phyloP scores from a whole-genome alignment of 371 early-diverging fungal species.

The Lichtheimia ramosa region DNA sequence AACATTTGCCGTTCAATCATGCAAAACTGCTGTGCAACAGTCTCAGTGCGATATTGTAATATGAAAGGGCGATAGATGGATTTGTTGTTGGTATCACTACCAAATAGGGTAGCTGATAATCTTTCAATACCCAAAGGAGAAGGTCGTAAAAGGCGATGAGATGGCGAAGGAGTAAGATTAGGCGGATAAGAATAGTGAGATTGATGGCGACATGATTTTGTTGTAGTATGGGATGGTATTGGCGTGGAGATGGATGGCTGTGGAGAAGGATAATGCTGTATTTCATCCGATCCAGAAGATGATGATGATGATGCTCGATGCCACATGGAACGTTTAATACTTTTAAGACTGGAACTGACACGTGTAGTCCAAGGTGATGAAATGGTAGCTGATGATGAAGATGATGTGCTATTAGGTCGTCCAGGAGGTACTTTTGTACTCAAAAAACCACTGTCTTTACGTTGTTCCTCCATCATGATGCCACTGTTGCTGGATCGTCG shows the following conservation, averaged over 20 bases:
- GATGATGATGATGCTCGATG: not conserved
- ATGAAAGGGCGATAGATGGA: slow-evolving; percentile 34
- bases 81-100: not conserved
- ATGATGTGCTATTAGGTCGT: not conserved
- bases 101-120: not conserved
- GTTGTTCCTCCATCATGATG: not conserved
- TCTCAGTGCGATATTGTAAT: slow-evolving; percentile 38
- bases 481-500: not conserved
- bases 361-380: slow-evolving; percentile 31
- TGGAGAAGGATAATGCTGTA: too few relatives aligned
- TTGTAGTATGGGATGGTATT: not conserved
- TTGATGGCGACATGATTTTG: not conserved
- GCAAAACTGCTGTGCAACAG: slow-evolving; percentile 53
- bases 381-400: not conserved
- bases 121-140: not conserved
- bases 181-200: not conserved
- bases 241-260: too few relatives aligned
- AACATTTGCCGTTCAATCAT: slow-evolving; percentile 54
- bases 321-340: slow-evolving; percentile 28
- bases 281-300: not conserved
- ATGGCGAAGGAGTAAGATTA: not conserved
- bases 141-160: not conserved
- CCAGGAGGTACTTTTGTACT: not conserved
- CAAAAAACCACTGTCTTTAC: not conserved
- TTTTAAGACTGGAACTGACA: slow-evolving; percentile 28